Evolutionary conservation across 164 flowering plant species (phyloP), one percentile per base, ranked within the genome.

Genomic region (Saururus chinensis): DNA sequence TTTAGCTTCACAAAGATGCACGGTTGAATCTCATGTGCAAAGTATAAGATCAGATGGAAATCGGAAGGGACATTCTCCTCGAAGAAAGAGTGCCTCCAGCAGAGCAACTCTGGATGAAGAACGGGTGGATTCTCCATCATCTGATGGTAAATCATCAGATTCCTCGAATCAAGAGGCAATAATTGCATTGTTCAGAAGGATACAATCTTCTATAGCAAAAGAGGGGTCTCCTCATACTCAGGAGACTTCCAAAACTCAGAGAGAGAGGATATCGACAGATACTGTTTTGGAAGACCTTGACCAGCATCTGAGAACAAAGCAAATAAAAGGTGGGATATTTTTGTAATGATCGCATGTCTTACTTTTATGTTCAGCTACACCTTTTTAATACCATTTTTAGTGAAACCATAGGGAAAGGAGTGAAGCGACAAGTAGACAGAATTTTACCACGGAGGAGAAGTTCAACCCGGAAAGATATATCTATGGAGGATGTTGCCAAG

Each of bases 151-250:
- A 48, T 60, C 64, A 55, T 56, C 80, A 4, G 59, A 54, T 19
- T 60, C 82, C 42, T 62, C 78, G 25, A 72, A 71, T 41, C 81
- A 76, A 67, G 82, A 83, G 37, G 76, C 81, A 63, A 76, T 84
- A 53, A 74, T 82, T 55, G 75, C 84, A 55, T 64, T 87, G 40
- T 81, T 87, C 73, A 77, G 71, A 64, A 68, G 79, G 52, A 84
- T 84, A 64, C 81, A 80, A 25, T 62, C 84, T 69, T 82, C 89
- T 19, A 82, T 84, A 54, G 68, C 86, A n/a, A 75, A 80, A 67
- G 79, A 62, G 51, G 79, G 74, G 23, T 57, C 81, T 42, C 24
- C 10, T 42, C 49, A 63, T 51, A 40, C 62, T 30, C 68, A 72
- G 71, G 64, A 72, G 61, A 67, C 62, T 53, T 54, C 75, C 41